These are phyloP conservation scores for Mortierella sp. DNA, from an alignment of 371 early-diverging fungal genomes.

Conservation along the genomic window DNA sequence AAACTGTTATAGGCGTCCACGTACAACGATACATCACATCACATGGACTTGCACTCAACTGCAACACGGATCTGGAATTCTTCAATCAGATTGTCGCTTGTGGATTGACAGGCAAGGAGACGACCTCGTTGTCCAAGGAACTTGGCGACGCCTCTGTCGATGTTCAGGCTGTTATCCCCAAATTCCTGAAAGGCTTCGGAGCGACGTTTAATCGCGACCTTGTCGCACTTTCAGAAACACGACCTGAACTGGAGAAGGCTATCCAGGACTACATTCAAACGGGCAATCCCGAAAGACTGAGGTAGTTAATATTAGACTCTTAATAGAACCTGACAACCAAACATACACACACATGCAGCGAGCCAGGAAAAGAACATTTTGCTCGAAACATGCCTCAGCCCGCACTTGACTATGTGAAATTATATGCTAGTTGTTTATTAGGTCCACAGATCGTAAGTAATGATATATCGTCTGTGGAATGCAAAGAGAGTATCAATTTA, in stretches of 20 bases:
- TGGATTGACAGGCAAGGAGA: conserved; percentile 84
- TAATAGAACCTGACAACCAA: neutral
- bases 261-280: conserved; percentile 28
- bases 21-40: conserved; percentile 90
- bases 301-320: neutral
- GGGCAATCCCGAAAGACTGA: conserved; percentile 9
- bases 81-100: conserved; percentile 94
- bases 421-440: neutral
- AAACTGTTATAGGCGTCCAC: conserved; percentile 80
- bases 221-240: conserved; percentile 35
- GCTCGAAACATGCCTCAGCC: too few species aligned
- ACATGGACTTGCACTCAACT: conserved; percentile 96
- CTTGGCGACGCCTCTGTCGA: conserved; percentile 28
- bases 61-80: conserved; percentile 87
- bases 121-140: conserved; percentile 81
- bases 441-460: neutral
- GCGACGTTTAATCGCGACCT: conserved; percentile 51
- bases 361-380: neutral
- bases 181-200: conserved; percentile 52
- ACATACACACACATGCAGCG: neutral
- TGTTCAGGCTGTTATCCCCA: conserved; percentile 56
- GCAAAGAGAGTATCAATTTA: neutral
- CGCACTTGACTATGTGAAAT: too few species aligned
- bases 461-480: neutral
- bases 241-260: conserved; percentile 29